Evolutionary conservation across 768 basidiomycete genomes (phyloP).

Genomic region (Tephrocybe sp.): DNA sequence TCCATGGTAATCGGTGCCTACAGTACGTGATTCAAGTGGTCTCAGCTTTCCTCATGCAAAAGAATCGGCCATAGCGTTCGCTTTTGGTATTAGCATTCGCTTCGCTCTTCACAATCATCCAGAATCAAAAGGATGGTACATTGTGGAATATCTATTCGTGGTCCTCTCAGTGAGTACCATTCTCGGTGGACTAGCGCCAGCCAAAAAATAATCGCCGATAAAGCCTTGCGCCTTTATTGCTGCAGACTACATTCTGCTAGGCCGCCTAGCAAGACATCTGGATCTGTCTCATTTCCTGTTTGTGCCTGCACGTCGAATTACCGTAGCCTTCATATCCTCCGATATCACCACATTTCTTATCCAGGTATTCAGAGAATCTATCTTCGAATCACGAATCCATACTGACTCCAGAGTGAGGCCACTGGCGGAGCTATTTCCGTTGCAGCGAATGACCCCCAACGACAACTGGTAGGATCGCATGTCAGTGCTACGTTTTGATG

Average conservation of each 20-base stretch:
- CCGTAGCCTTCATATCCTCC: slow-evolving; percentile 55
- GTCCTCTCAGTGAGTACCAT: slow-evolving; percentile 47
- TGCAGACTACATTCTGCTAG: slow-evolving; percentile 64
- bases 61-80: slow-evolving; percentile 40
- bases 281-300: slow-evolving; percentile 44
- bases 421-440: slow-evolving; percentile 46
- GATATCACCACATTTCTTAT: slow-evolving; percentile 67
- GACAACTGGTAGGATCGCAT: slow-evolving; percentile 29
- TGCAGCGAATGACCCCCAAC: slow-evolving; percentile 31
- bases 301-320: slow-evolving; percentile 46
- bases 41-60: not conserved
- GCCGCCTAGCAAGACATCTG: slow-evolving; percentile 53
- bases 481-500: slow-evolving; percentile 22
- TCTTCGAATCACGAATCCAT: not conserved
- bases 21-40: slow-evolving; percentile 32
- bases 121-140: slow-evolving; percentile 50
- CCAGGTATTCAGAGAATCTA: slow-evolving; percentile 38
- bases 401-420: slow-evolving; percentile 29
- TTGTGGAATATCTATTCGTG: slow-evolving; percentile 56
- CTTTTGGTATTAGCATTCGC: slow-evolving; percentile 52
- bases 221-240: slow-evolving; percentile 77
- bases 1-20: slow-evolving; percentile 60
- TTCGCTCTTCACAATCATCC: slow-evolving; percentile 54
- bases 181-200: not conserved
- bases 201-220: not conserved